phyloP scores from a whole-genome alignment of 768 basidiomycete species.

The Tylopilus sp. region DNA sequence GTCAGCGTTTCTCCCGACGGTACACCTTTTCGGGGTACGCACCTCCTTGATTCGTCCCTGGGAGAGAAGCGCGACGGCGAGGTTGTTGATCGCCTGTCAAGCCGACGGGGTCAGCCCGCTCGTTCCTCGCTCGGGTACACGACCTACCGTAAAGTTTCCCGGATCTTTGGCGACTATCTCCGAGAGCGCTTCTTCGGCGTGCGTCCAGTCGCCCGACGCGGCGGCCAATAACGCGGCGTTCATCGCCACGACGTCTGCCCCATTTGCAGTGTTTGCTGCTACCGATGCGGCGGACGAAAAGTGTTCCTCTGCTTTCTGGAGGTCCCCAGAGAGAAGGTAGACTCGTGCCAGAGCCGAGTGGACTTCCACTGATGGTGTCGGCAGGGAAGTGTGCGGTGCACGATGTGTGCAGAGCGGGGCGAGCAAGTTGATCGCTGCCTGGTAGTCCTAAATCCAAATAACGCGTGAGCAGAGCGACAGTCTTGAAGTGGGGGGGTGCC shows the following conservation, averaged over 20 bases:
- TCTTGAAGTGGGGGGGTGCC: neutral
- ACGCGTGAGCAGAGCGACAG: neutral
- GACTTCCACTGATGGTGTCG: constrained; percentile 48
- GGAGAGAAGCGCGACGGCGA: constrained; percentile 66
- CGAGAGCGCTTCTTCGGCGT: constrained; percentile 45
- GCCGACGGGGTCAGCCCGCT: neutral
- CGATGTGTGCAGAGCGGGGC: constrained; percentile 57
- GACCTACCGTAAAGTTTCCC: constrained; percentile 53
- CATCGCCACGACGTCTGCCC: constrained; percentile 49
- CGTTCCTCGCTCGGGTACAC: neutral
- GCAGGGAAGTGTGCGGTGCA: constrained; percentile 5
- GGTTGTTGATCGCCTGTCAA: constrained; percentile 67
- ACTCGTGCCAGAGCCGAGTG: constrained; percentile 70
- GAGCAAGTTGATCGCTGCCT: constrained; percentile 64
- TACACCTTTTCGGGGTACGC: no score
- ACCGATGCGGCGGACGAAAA: constrained; percentile 43
- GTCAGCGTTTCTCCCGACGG: neutral
- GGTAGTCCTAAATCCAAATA: constrained; percentile 52
- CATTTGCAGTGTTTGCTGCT: constrained; percentile 40
- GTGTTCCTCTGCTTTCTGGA: constrained; percentile 55
- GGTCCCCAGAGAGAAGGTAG: constrained; percentile 70
- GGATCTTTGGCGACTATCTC: constrained; percentile 48
- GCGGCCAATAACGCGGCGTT: constrained; percentile 64
- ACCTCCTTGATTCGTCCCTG: constrained; percentile 76
- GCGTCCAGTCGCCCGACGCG: constrained; percentile 69